Evolutionary conservation across 495 filamentous ascomycete species (phyloP), one percentile per base, ranked within the genome.

Genomic region (Oidiodendron maius): DNA sequence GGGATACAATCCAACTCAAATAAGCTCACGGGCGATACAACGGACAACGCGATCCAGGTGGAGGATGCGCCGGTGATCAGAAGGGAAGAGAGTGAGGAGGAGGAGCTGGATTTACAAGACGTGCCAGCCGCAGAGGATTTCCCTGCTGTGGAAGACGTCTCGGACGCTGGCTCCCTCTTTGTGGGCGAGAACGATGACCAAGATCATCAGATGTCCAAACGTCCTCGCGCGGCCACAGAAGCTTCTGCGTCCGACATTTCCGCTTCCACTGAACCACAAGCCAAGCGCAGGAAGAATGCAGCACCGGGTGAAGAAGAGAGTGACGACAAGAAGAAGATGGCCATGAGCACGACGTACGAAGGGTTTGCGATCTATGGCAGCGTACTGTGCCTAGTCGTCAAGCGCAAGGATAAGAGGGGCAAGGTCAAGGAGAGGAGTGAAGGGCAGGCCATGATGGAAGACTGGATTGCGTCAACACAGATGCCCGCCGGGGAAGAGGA

Each of bases 351-450:
- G 21, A 82, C 83, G 18, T 97, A 96, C 64, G 90, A 97, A 56
- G 91, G 93, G 25, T 98, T 96, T 65, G 83, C 81, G 58, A 96
- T 98, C 63, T 91, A 93, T 66, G 87, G 91, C 6, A 84, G 88
- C 50, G 86, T 95, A 24, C 71, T 98, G 30, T 97, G 90, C 62
- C 69, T 98, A 30, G 81, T 97, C 12, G 84, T 98, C 52, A 91
- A 94, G 64, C 75, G 84, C 32, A 81, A 72, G 48, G 81, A 78
- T 9, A 58, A 40, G 52, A 48, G 51, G 48, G 51, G 57, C 3
- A 59, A 65, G 46, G 58, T 59, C 13, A 53, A 55, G 52, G 63
- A 49, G 37, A 65, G 48, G 44, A 58, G 61, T 34, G 66, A 61
- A 12, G 83, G 86, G 23, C 84, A 89, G 58, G 83, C 83, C 45